Evolutionary conservation across 805 yeast species (phyloP).

Genomic region (Kluyveromyces lactis): DNA sequence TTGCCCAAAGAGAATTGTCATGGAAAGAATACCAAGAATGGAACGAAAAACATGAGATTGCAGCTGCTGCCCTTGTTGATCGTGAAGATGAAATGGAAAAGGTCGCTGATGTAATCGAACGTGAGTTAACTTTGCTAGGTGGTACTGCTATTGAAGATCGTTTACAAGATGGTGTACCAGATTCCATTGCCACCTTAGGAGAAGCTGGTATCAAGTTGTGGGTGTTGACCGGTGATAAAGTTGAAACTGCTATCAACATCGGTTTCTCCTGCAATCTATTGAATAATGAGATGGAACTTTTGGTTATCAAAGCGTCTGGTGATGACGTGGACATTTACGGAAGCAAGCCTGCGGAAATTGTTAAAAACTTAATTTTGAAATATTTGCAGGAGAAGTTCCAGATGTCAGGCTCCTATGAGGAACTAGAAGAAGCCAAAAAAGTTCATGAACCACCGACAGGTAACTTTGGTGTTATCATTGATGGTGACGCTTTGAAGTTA

Average conservation of each 20-base stretch:
- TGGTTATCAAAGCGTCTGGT: slow-evolving; percentile 46
- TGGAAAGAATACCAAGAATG: slow-evolving; percentile 58
- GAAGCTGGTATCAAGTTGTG: slow-evolving; percentile 77
- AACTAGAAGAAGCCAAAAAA: slow-evolving; percentile 43
- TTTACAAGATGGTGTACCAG: slow-evolving; percentile 81
- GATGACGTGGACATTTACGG: slow-evolving; percentile 42
- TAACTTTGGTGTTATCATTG: slow-evolving; percentile 62
- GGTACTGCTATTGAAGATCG: slow-evolving; percentile 87
- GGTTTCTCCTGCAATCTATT: slow-evolving; percentile 78
- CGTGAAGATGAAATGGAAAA: slow-evolving; percentile 69
- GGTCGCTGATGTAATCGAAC: slow-evolving; percentile 67
- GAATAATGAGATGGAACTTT: slow-evolving; percentile 66
- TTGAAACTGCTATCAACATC: slow-evolving; percentile 84
- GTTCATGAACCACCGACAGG: slow-evolving; percentile 63
- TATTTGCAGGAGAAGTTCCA: slow-evolving; percentile 49
- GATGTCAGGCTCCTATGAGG: slow-evolving; percentile 52
- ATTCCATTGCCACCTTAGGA: slow-evolving; percentile 58
- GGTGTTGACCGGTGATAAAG: slow-evolving; percentile 84
- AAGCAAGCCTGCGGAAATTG: slow-evolving; percentile 32
- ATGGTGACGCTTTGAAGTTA: slow-evolving; percentile 67
- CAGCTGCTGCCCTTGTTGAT: slow-evolving; percentile 52
- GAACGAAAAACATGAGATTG: slow-evolving; percentile 54
- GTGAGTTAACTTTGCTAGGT: slow-evolving; percentile 57
- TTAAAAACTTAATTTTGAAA: slow-evolving; percentile 41
- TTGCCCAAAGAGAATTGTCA: slow-evolving; percentile 59